Base-by-base conservation (phyloP, 768 basidiomycete species). In the Fomitopsis serialis region DNA sequence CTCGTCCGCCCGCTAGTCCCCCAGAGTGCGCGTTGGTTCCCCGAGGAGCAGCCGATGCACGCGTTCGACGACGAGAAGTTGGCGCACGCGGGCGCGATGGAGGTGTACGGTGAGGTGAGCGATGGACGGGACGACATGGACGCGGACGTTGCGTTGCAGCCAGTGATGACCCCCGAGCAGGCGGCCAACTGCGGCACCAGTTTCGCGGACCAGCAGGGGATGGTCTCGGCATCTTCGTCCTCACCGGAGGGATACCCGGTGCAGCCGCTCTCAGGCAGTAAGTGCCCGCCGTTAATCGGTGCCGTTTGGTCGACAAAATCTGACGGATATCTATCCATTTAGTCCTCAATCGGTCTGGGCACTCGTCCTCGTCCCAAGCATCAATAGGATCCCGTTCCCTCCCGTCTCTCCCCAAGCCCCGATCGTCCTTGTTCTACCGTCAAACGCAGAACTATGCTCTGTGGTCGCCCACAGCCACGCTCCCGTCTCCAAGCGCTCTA, bases 151-250 rank as follows among this genome's bases (percentile, higher is more conserved):
- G 53, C 49, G 22, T 63, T 63, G 52, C 45, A 56, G 49, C 50
- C 57, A 5, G 51, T 61, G 48, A 57, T 61, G 55, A 63, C 62
- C 9, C 62, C 62, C 32, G 62, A 59, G 48, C 59, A 63, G 48
- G 54, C 54, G 6, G 53, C 61, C 24, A 44, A 45, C 13, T 61
- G 60, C 57, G 50, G 48, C 29, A 6, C 52, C 42, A 52, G 57
- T 34, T 55, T 51, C 25, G 25, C 29, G 23, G 15, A 45, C 10
- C 37, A 40, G 37, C 37, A 40, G 37, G 6, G 7, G 5, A 40
- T 32, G 29, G 29, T 32, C 29, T 32, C 29, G 5, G 40, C 29
- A 13, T 53, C 45, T 29, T 23, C 48, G 21, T 48, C 49, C 19
- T 23, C 48, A 24, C 21, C 50, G 37, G 35, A 51, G 13, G 40